Evolutionary conservation across 2,329 filamentous ascomycete species (phyloP).

Genomic region (Epichloe gansuensis): DNA sequence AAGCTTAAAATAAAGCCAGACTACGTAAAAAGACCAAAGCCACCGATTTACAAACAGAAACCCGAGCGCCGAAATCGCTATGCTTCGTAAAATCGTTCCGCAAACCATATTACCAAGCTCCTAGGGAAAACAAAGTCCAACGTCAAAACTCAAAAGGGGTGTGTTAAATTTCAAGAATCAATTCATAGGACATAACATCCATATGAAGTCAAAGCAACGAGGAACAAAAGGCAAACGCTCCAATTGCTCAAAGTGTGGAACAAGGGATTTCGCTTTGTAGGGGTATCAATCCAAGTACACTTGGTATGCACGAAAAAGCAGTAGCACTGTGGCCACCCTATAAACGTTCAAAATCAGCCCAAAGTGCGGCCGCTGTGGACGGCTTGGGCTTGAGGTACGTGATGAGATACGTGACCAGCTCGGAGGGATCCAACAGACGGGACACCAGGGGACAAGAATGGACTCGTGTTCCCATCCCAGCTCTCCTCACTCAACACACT

Average conservation of each 20-base stretch:
- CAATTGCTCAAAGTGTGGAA: background rate
- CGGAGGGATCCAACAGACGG: conserved; percentile 17
- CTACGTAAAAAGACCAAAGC: background rate
- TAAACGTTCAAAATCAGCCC: conserved; percentile 21
- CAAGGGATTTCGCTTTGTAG: background rate
- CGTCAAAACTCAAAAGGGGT: background rate
- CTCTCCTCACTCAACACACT: conserved; percentile 71
- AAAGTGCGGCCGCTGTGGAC: conserved; percentile 41
- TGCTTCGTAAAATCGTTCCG: conserved; percentile 21
- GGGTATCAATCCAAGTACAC: conserved; percentile 4
- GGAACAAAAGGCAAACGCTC: background rate
- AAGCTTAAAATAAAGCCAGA: background rate
- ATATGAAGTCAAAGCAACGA: background rate
- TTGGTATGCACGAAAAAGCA: background rate
- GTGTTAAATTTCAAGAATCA: background rate
- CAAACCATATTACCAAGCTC: conserved; percentile 10
- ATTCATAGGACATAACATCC: background rate
- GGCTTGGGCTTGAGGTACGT: conserved; percentile 27
- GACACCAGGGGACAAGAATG: conserved; percentile 12
- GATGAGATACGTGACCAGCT: conserved; percentile 19
- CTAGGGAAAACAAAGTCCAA: conserved; percentile 3
- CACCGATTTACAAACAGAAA: background rate
- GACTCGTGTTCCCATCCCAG: conserved; percentile 35
- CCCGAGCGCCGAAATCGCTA: conserved; percentile 27
- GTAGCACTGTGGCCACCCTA: background rate